Conservation (phyloP, 257 asterid genomes). For the Petunia axillaris region DNA sequence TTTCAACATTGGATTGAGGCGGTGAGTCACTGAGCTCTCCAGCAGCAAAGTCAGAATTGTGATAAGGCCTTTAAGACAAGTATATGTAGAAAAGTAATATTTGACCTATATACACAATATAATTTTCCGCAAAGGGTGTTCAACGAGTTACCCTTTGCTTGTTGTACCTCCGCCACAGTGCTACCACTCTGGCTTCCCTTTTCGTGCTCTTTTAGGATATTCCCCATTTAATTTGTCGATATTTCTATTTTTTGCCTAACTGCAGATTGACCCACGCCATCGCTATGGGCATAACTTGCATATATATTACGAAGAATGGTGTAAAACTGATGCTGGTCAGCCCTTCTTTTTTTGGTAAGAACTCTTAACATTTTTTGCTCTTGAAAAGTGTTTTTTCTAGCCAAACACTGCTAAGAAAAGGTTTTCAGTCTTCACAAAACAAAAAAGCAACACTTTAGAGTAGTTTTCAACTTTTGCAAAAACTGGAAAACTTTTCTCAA, state of each 20-base stretch:
- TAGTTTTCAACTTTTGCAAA: neutral
- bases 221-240: neutral
- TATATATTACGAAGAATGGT: slow-evolving; percentile 82
- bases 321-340: slow-evolving; percentile 74
- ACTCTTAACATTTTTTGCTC: neutral
- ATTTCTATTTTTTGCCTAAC: neutral
- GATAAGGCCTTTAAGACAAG: too few relatives aligned
- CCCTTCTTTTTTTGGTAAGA: slow-evolving; percentile 96
- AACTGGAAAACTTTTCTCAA: neutral
- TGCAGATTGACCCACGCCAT: slow-evolving; percentile 92
- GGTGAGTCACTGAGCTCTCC: slow-evolving; percentile 43
- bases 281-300: slow-evolving; percentile 95
- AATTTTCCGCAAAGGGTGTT: too few relatives aligned
- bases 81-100: too few relatives aligned
- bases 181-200: neutral
- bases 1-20: slow-evolving; percentile 99
- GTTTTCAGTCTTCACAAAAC: neutral
- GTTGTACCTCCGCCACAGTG: too few relatives aligned
- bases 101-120: too few relatives aligned
- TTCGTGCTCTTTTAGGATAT: neutral
- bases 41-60: too few relatives aligned
- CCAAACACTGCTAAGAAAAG: neutral
- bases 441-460: neutral
- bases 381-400: neutral
- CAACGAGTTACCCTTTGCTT: neutral